Evolutionary conservation across 139 green algal species (phyloP).

Genomic region (Gonium pectorale): DNA sequence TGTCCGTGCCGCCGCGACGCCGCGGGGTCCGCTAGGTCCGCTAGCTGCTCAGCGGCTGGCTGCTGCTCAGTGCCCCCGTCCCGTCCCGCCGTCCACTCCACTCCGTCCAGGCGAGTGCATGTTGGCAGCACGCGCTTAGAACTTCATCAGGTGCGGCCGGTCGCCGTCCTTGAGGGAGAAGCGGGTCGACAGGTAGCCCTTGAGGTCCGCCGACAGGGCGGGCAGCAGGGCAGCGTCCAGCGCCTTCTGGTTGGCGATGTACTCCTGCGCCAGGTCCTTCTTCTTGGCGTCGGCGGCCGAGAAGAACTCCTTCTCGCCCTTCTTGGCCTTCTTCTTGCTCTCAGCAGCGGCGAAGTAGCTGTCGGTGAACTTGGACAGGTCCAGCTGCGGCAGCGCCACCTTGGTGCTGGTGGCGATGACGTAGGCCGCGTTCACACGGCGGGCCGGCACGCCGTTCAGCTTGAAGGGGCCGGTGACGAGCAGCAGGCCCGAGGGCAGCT

Average conservation of each 20-base stretch:
- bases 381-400: conserved; percentile 77
- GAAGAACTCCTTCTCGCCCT: conserved; percentile 84
- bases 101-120: too few species aligned
- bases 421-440: conserved; percentile 97
- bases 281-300: conserved; percentile 73
- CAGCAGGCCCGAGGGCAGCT: conserved; percentile 96
- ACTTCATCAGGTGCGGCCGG: conserved; percentile 98
- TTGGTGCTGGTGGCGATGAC: conserved; percentile 98
- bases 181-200: conserved; percentile 90
- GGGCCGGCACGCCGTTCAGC: conserved; percentile 96
- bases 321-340: conserved; percentile 81
- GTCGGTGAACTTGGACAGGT: conserved; percentile 91
- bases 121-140: conserved; percentile 73
- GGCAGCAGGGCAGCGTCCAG: conserved; percentile 83
- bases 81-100: too few species aligned
- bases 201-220: conserved; percentile 81
- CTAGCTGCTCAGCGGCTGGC: too few species aligned
- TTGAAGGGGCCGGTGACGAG: conserved; percentile 97
- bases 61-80: too few species aligned
- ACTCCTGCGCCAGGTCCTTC: conserved; percentile 85
- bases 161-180: conserved; percentile 94
- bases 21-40: too few species aligned
- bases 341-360: conserved; percentile 92
- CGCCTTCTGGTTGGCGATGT: conserved; percentile 93
- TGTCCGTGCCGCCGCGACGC: too few species aligned